These are phyloP conservation scores for Hyaloscypha finlandica DNA, from an alignment of 495 filamentous ascomycete genomes.

Conservation along the genomic window DNA sequence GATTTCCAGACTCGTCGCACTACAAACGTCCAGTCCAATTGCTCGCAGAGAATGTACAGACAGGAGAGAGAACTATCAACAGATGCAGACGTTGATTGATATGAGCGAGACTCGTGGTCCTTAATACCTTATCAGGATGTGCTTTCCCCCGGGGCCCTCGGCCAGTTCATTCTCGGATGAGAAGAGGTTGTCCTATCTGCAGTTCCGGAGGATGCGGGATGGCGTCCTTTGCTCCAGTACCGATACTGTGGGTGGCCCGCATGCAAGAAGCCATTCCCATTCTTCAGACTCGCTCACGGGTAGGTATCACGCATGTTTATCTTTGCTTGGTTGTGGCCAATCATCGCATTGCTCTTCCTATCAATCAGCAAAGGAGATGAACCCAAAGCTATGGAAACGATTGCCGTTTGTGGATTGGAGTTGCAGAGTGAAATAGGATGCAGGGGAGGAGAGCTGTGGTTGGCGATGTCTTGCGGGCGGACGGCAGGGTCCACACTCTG, in stretches of 20 bases:
- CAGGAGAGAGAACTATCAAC: neutral
- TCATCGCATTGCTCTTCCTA: neutral
- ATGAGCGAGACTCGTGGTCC: neutral
- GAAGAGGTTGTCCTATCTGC: neutral
- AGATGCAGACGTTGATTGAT: neutral
- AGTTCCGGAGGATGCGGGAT: neutral
- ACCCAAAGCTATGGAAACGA: neutral
- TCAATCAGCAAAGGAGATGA: neutral
- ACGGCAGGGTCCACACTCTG: slow-evolving; percentile 2
- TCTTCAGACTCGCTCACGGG: neutral
- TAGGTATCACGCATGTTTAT: neutral
- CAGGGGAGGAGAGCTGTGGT: neutral
- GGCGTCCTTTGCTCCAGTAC: neutral
- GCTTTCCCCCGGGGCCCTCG: neutral
- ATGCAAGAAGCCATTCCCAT: neutral
- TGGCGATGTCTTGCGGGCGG: neutral
- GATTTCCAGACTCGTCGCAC: neutral
- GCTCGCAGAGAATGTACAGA: neutral
- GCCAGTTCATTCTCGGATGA: neutral
- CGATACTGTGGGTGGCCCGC: neutral
- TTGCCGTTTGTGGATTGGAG: neutral
- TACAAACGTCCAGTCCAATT: neutral
- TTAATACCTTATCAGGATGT: slow-evolving; percentile 3
- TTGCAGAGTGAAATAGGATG: neutral
- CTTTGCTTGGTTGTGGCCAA: neutral